phyloP scores from a whole-genome alignment of 805 yeast species.

The Zygoascus flipseniorum region DNA sequence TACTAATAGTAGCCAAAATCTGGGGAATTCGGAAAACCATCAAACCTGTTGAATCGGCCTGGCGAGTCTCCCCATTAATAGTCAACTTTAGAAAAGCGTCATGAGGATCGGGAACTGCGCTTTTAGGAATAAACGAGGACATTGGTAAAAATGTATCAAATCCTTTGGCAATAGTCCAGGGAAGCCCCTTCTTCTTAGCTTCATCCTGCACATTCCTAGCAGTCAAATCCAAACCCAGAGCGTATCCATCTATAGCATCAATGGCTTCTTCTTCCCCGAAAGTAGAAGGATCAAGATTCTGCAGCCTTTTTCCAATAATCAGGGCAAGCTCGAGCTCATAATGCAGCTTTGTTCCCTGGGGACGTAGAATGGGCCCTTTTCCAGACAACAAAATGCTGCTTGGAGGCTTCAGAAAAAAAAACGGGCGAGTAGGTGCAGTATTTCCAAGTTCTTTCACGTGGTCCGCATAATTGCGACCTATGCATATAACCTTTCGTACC shows the following conservation, averaged over 20 bases:
- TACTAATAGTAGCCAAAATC: conserved; percentile 69
- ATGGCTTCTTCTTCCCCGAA: conserved; percentile 62
- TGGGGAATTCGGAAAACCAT: conserved; percentile 86
- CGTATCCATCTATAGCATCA: conserved; percentile 76
- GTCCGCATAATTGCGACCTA: conserved; percentile 96
- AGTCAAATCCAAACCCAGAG: conserved; percentile 86
- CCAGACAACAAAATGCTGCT: conserved; percentile 61
- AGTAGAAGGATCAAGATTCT: conserved; percentile 46
- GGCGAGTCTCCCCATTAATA: conserved; percentile 64
- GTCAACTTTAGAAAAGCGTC: conserved; percentile 53
- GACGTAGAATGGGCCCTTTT: conserved; percentile 73
- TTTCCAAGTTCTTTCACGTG: conserved; percentile 88
- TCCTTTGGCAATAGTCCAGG: conserved; percentile 96
- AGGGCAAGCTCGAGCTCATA: conserved; percentile 92
- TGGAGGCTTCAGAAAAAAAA: conserved; percentile 85
- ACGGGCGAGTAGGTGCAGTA: conserved; percentile 73
- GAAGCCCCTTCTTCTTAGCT: conserved; percentile 87
- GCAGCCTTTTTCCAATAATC: conserved; percentile 53
- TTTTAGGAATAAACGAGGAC: conserved; percentile 62
- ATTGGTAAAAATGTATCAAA: conserved; percentile 93
- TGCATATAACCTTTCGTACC: conserved; percentile 66
- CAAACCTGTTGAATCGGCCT: conserved; percentile 61
- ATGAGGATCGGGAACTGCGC: conserved; percentile 61
- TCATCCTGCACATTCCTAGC: conserved; percentile 94
- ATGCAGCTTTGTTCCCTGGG: conserved; percentile 71